These are phyloP conservation scores for Penicillium subrubescens DNA, from an alignment of 495 filamentous ascomycete species.

Conservation along the genomic window DNA sequence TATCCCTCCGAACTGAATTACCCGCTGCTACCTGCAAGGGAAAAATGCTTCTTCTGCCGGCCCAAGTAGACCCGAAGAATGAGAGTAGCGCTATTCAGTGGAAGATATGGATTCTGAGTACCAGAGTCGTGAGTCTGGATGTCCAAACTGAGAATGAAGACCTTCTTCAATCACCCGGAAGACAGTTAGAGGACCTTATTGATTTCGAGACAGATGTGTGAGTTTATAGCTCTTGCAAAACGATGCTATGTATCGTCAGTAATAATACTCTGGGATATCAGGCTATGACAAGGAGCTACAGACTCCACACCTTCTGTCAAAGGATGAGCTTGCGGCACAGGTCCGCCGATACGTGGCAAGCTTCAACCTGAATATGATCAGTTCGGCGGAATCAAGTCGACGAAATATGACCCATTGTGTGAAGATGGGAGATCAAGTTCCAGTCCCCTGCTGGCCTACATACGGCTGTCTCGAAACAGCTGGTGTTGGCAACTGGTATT, in stretches of 20 bases:
- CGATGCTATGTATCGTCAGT: neutral
- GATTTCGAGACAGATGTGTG: neutral
- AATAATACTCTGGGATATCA: neutral
- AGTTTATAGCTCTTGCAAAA: neutral
- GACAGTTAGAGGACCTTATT: neutral
- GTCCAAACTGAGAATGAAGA: neutral
- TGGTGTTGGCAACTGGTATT: neutral
- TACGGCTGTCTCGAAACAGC: neutral
- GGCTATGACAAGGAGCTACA: neutral
- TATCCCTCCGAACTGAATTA: too few species aligned
- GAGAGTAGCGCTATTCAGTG: neutral
- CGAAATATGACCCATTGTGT: neutral
- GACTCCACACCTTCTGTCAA: neutral
- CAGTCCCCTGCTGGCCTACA: neutral
- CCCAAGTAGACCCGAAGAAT: neutral
- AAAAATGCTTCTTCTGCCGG: too few species aligned
- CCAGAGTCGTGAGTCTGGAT: neutral
- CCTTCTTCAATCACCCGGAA: neutral
- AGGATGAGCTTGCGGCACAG: neutral
- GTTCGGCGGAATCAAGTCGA: neutral
- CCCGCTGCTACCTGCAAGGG: too few species aligned
- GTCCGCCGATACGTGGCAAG: neutral
- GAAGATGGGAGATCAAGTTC: neutral
- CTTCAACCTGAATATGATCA: neutral
- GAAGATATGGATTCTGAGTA: neutral